These are phyloP conservation scores for Biancaea sappan DNA, from an alignment of 306 rosid genomes.

Conservation along the genomic window DNA sequence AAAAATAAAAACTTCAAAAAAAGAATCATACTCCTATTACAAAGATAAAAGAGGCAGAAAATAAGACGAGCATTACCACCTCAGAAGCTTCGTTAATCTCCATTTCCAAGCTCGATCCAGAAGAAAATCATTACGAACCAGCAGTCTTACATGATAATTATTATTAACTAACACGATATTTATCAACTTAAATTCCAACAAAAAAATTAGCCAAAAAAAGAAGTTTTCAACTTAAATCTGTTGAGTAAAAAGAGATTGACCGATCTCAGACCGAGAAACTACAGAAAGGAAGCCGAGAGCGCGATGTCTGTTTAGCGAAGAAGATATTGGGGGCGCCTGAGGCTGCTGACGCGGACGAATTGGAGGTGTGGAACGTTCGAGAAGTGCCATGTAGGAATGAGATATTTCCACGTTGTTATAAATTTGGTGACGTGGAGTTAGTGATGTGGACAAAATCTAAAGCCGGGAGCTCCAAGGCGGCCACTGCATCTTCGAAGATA, in stretches of 20 bases:
- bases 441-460: slow-evolving; percentile 66
- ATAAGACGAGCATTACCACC: slow-evolving; percentile 35
- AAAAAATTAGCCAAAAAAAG: neutral
- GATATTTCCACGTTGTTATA: slow-evolving; percentile 61
- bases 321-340: slow-evolving; percentile 34
- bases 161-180: neutral
- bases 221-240: neutral
- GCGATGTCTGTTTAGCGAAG: slow-evolving; percentile 36
- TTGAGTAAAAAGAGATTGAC: slow-evolving; percentile 37
- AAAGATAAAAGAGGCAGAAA: neutral
- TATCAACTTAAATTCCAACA: slow-evolving; percentile 5
- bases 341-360: slow-evolving; percentile 56
- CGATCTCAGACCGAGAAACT: slow-evolving; percentile 28
- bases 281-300: slow-evolving; percentile 31
- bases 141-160: neutral
- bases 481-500: slow-evolving; percentile 38
- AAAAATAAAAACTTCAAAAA: neutral
- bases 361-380: slow-evolving; percentile 49
- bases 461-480: slow-evolving; percentile 43
- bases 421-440: slow-evolving; percentile 23
- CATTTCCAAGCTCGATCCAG: slow-evolving; percentile 59
- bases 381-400: slow-evolving; percentile 46
- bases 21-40: neutral
- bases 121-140: slow-evolving; percentile 25
- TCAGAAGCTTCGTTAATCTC: slow-evolving; percentile 42